Evolutionary conservation across 768 basidiomycete species (phyloP).

Genomic region (Rhizopogon vulgaris): DNA sequence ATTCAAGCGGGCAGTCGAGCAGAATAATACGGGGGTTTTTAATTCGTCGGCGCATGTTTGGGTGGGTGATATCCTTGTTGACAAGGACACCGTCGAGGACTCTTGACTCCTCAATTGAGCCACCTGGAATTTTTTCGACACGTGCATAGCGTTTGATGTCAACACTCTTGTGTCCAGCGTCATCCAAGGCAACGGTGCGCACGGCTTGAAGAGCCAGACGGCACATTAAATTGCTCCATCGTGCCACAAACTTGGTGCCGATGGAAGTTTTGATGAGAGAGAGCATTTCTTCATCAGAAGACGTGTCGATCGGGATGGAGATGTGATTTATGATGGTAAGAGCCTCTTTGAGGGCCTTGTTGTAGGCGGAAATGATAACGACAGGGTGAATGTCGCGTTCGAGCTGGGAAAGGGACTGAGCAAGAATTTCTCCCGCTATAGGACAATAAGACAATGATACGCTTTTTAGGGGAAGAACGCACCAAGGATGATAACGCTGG

Average conservation of each 20-base stretch:
- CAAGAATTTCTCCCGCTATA: conserved; percentile 92
- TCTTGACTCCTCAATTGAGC: conserved; percentile 88
- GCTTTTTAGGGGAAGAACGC: conserved; percentile 13
- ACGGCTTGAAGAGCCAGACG: conserved; percentile 89
- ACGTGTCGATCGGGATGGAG: conserved; percentile 84
- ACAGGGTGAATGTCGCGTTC: conserved; percentile 98
- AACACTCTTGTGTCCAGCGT: conserved; percentile 75
- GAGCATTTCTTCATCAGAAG: conserved; percentile 87
- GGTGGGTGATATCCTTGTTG: conserved; percentile 99
- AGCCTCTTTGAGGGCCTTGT: conserved; percentile 90
- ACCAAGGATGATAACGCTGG: conserved; percentile 97
- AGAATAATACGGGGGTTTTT: conserved; percentile 83
- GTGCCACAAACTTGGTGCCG: conserved; percentile 94
- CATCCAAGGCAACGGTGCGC: conserved; percentile 76
- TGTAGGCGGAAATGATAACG: conserved; percentile 97
- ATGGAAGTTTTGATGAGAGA: conserved; percentile 97
- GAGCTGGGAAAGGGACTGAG: conserved; percentile 86
- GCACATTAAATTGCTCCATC: conserved; percentile 99
- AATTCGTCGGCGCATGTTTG: conserved; percentile 91
- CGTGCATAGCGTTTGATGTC: conserved; percentile 98
- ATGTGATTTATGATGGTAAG: conserved; percentile 84
- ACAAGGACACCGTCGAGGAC: conserved; percentile 92
- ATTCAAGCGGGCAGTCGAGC: conserved; percentile 93
- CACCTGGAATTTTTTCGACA: conserved; percentile 96
- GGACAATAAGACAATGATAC: background rate